A percentile compares a stretch with the other conserved stretches of the same genome.
Evolutionary conservation across 331 rosid genomes (phyloP).

Genomic region (Dryas integrifolia): DNA sequence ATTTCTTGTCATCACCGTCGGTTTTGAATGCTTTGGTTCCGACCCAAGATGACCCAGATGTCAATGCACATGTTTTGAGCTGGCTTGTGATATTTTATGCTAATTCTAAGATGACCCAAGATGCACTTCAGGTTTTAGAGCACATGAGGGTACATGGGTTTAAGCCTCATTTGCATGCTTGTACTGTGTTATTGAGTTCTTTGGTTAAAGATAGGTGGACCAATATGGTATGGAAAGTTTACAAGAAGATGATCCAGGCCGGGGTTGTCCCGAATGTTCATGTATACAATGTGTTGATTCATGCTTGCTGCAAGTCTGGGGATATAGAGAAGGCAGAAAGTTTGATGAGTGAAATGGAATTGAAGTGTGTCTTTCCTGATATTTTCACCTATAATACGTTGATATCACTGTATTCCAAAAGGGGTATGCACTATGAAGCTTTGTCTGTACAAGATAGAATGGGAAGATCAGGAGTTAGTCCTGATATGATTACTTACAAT

Average conservation of each 20-base stretch:
- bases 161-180: conserved; percentile 73
- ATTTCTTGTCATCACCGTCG: conserved; percentile 63
- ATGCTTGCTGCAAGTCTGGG: conserved; percentile 77
- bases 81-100: conserved; percentile 74
- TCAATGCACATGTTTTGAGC: conserved; percentile 75
- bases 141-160: conserved; percentile 55
- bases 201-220: conserved; percentile 64
- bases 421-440: conserved; percentile 83
- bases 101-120: conserved; percentile 56
- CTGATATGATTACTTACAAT: conserved; percentile 72
- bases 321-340: conserved; percentile 66
- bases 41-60: conserved; percentile 49
- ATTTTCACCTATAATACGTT: conserved; percentile 76
- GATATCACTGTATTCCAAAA: conserved; percentile 67
- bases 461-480: conserved; percentile 69
- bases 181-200: conserved; percentile 74
- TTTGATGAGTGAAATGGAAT: conserved; percentile 68
- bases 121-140: conserved; percentile 75
- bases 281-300: conserved; percentile 71
- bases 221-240: conserved; percentile 66
- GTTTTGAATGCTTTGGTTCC: conserved; percentile 61
- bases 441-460: conserved; percentile 65
- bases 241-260: conserved; percentile 48
- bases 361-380: conserved; percentile 60
- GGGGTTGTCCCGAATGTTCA: conserved; percentile 64